These are phyloP conservation scores for Pleomassaria siparia DNA, from an alignment of 2,329 filamentous ascomycete genomes.

Conservation along the genomic window DNA sequence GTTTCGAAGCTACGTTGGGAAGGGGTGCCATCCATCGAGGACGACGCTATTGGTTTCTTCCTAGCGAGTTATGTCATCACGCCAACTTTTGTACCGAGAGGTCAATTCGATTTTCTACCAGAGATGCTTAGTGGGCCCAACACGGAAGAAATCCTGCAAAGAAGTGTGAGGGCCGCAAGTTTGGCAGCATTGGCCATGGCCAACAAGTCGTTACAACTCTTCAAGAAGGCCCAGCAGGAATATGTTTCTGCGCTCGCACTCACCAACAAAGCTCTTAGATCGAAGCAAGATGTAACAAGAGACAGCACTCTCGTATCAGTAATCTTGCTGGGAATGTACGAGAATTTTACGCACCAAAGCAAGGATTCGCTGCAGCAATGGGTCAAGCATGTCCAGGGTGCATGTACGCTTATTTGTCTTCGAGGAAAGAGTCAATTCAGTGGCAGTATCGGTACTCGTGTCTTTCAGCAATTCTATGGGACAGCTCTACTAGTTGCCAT, in stretches of 20 bases:
- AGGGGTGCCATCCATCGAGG: conserved; percentile 26
- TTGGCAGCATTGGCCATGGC: conserved; percentile 29
- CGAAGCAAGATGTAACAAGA: conserved; percentile 17
- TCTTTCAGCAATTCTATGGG: conserved; percentile 36
- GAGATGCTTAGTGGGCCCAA: conserved; percentile 20
- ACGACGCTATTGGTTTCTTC: conserved; percentile 35
- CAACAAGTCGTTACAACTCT: conserved; percentile 22
- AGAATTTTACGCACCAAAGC: conserved; percentile 31
- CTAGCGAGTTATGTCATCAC: conserved; percentile 29
- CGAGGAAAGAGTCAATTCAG: conserved; percentile 32
- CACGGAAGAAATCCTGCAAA: conserved; percentile 20
- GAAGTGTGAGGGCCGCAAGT: conserved; percentile 26
- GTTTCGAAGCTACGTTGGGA: too few relatives aligned
- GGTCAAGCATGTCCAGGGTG: conserved; percentile 37
- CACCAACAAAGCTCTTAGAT: conserved; percentile 26
- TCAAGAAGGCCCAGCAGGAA: conserved; percentile 26
- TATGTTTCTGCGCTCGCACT: conserved; percentile 27
- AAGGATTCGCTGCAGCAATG: conserved; percentile 32
- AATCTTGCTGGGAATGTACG: conserved; percentile 38
- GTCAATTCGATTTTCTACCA: conserved; percentile 31
- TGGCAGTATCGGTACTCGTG: conserved; percentile 18
- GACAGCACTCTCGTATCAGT: conserved; percentile 32
- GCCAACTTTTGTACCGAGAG: conserved; percentile 24
- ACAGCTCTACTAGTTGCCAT: conserved; percentile 24
- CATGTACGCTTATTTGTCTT: conserved; percentile 31